Conservation (phyloP, 768 basidiomycete genomes). For the Hygrocybe punicea region DNA sequence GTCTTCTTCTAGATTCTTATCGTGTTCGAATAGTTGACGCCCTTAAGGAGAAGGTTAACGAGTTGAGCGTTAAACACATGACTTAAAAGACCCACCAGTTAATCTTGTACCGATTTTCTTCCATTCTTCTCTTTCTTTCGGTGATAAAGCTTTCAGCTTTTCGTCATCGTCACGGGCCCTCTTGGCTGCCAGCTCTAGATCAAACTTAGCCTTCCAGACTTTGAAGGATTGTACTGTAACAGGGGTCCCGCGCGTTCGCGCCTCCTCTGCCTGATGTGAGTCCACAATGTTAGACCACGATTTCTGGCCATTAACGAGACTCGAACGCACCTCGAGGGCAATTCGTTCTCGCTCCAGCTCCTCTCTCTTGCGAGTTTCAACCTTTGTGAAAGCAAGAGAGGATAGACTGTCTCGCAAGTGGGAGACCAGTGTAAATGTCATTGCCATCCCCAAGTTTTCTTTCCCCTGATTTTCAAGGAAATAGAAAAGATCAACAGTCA, state of each 20-base stretch:
- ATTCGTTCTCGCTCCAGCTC: conserved; percentile 71
- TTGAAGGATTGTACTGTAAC: conserved; percentile 81
- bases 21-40: conserved; percentile 87
- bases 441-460: conserved; percentile 91
- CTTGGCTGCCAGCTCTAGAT: conserved; percentile 57
- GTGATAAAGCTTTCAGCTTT: conserved; percentile 58
- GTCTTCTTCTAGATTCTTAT: conserved; percentile 77
- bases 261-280: conserved; percentile 70
- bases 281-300: background rate
- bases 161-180: conserved; percentile 75
- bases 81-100: conserved; percentile 52
- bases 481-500: conserved; percentile 1
- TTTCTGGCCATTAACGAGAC: conserved; percentile 7
- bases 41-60: conserved; percentile 45
- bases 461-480: conserved; percentile 51
- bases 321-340: conserved; percentile 63
- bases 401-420: conserved; percentile 78
- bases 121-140: conserved; percentile 84
- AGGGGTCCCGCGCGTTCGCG: conserved; percentile 84
- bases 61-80: background rate
- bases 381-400: conserved; percentile 55
- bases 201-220: conserved; percentile 79
- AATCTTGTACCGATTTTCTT: conserved; percentile 59
- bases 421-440: conserved; percentile 93
- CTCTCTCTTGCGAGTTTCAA: conserved; percentile 52